These are phyloP conservation scores for Myxozyma geophila DNA, from an alignment of 805 yeast genomes.

Conservation along the genomic window DNA sequence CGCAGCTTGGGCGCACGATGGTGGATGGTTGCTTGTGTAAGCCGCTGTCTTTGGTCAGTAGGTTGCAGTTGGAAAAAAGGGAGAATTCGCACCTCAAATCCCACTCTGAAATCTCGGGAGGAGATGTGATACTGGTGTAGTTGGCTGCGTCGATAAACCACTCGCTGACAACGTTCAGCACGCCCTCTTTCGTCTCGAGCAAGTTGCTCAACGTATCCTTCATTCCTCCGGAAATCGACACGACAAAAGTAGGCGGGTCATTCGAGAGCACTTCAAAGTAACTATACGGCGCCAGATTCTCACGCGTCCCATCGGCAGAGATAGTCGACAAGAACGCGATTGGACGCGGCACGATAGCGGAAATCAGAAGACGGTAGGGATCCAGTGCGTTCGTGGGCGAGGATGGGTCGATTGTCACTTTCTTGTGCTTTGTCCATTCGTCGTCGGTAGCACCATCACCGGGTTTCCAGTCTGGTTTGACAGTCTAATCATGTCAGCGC, in stretches of 20 bases:
- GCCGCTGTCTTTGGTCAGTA: neutral
- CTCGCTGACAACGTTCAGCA: slow-evolving; percentile 62
- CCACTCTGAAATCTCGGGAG: slow-evolving; percentile 60
- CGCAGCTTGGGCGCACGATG: slow-evolving; percentile 59
- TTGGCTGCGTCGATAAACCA: slow-evolving; percentile 72
- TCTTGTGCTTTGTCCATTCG: slow-evolving; percentile 53
- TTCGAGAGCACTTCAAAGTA: slow-evolving; percentile 54
- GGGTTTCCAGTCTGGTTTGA: slow-evolving; percentile 50
- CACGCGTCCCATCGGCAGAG: slow-evolving; percentile 47
- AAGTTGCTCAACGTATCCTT: slow-evolving; percentile 60
- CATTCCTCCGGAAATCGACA: slow-evolving; percentile 52
- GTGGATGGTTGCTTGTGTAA: slow-evolving; percentile 59
- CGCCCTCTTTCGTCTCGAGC: slow-evolving; percentile 57
- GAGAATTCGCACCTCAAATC: slow-evolving; percentile 37
- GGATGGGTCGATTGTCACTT: slow-evolving; percentile 56
- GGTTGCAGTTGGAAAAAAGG: slow-evolving; percentile 30
- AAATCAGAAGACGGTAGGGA: slow-evolving; percentile 58
- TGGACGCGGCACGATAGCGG: slow-evolving; percentile 64
- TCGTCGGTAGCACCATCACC: slow-evolving; percentile 55
- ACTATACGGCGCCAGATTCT: slow-evolving; percentile 66
- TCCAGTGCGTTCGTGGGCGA: slow-evolving; percentile 49
- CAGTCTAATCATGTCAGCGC: slow-evolving; percentile 26
- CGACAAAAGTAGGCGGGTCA: slow-evolving; percentile 63
- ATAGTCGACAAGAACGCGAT: slow-evolving; percentile 61
- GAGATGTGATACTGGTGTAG: slow-evolving; percentile 53